These are phyloP conservation scores for Thymus quinquecostatus DNA, from an alignment of 257 asterid species.

Conservation along the genomic window DNA sequence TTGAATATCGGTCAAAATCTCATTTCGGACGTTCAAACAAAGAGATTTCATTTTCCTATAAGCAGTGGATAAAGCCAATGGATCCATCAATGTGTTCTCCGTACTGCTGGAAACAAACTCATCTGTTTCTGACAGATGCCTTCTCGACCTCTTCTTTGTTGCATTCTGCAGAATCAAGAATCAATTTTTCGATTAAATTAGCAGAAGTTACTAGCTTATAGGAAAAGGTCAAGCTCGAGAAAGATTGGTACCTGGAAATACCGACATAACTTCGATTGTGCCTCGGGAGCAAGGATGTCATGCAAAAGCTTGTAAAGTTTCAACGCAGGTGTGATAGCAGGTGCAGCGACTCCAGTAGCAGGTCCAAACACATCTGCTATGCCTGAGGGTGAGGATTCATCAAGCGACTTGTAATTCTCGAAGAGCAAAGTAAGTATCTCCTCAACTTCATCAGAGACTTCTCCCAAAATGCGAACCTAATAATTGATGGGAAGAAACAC, in stretches of 20 bases:
- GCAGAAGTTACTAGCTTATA: conserved; percentile 23
- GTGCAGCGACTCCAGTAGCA: conserved; percentile 69
- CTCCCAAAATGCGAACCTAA: conserved; percentile 85
- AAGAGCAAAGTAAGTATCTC: conserved; percentile 66
- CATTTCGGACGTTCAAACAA: conserved; percentile 65
- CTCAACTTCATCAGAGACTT: conserved; percentile 76
- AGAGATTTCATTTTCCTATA: conserved; percentile 76
- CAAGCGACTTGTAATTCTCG: conserved; percentile 84
- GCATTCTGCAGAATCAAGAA: conserved; percentile 63
- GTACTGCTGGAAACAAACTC: conserved; percentile 70
- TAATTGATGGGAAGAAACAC: conserved; percentile 20
- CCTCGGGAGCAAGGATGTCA: conserved; percentile 76
- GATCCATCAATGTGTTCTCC: conserved; percentile 68
- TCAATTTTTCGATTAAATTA: conserved; percentile 19
- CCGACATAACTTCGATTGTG: conserved; percentile 72
- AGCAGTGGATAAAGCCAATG: conserved; percentile 74
- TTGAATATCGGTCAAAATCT: conserved; percentile 80
- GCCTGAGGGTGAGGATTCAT: conserved; percentile 74
- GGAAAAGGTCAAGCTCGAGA: conserved; percentile 11
- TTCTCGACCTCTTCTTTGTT: conserved; percentile 80
- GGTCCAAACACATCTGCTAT: conserved; percentile 63
- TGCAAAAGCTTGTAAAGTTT: conserved; percentile 75
- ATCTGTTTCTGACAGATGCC: conserved; percentile 84
- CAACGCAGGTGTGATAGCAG: conserved; percentile 79
- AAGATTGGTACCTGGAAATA: conserved; percentile 72